Evolutionary conservation across 208 protist genomes (phyloP).

Genomic region (Trypanosoma lewisi): DNA sequence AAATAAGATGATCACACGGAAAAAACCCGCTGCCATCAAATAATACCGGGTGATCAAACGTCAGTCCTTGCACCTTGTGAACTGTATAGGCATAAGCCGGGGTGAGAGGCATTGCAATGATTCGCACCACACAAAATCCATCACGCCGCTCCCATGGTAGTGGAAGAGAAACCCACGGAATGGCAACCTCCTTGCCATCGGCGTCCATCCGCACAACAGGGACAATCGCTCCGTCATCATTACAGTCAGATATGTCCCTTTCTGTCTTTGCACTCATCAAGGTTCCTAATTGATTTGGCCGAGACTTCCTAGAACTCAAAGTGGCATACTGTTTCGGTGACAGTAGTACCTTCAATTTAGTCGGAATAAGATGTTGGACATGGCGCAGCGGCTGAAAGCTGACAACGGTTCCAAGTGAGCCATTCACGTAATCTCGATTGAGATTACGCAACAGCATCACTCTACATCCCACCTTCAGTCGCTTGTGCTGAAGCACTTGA

Average conservation of each 20-base stretch:
- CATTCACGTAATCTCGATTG: slow-evolving; percentile 62
- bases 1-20: slow-evolving; percentile 84
- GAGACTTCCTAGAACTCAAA: neutral
- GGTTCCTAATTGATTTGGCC: neutral
- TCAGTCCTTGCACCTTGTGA: slow-evolving; percentile 89
- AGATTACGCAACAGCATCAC: slow-evolving; percentile 89
- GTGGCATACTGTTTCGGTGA: slow-evolving; percentile 10
- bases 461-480: slow-evolving; percentile 79
- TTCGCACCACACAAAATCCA: slow-evolving; percentile 41
- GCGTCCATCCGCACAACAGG: slow-evolving; percentile 80
- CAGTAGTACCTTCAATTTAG: slow-evolving; percentile 16
- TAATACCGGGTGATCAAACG: slow-evolving; percentile 60
- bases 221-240: slow-evolving; percentile 22
- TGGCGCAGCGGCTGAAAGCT: slow-evolving; percentile 36
- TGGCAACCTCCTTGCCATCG: slow-evolving; percentile 52
- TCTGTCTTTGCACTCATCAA: neutral
- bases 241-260: neutral
- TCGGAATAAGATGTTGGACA: slow-evolving; percentile 43
- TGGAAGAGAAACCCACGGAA: slow-evolving; percentile 66
- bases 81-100: slow-evolving; percentile 91
- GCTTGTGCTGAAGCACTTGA: slow-evolving; percentile 60
- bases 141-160: slow-evolving; percentile 14
- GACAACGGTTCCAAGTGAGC: slow-evolving; percentile 72
- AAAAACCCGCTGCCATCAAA: slow-evolving; percentile 79
- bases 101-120: slow-evolving; percentile 67